Base-by-base conservation (phyloP, 805 yeast genomes). In the Pichia ethanolica region DNA sequence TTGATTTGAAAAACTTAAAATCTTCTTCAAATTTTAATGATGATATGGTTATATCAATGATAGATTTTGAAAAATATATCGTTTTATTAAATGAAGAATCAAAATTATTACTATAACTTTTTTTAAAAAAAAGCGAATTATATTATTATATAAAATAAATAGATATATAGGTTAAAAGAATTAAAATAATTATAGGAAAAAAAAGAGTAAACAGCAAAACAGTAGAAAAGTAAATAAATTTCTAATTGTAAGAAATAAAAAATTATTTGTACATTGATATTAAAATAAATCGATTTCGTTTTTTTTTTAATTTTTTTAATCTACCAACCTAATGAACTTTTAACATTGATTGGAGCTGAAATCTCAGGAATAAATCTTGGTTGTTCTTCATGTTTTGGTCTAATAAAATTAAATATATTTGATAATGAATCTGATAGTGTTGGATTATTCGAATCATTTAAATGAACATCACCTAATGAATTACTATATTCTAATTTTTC, bases 241-340 rank as follows among this genome's bases (percentile, higher is more conserved):
- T 20, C 20, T 20, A 20, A 20, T 20, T 20, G 3, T 20, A 20
- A 20, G 20, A 20, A 20, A 20, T 20, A 20, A 20, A 20, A 20
- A 20, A 20, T 20, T 20, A 20, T 20, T 20, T 20, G 20, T 20
- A 20, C 20, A 20, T 20, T 20, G 20, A 20, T 20, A 20, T 20
- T 20, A 9, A 30, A 30, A 30, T 9, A 30, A 6, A 30, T 30
- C 32, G 9, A 7, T 7, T 7, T 30, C 7, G 1, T 7, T 30
- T 30, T 6, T 30, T 30, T 6, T 30, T 7, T 7, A 4, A 9
- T 30, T 30, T 30, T 6, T 30, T 30, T 6, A 30, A 39, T 32
- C 13, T 33, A 67, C 90, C 90, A 84, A 35, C 90, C 90, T 51
- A 84, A 69, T 3, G 91, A 83, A 62, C 82, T 84, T 53, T 79